Evolutionary conservation across 768 basidiomycete genomes (phyloP), one percentile per base, ranked within the genome.

Genomic region (Phylloporus sp.): DNA sequence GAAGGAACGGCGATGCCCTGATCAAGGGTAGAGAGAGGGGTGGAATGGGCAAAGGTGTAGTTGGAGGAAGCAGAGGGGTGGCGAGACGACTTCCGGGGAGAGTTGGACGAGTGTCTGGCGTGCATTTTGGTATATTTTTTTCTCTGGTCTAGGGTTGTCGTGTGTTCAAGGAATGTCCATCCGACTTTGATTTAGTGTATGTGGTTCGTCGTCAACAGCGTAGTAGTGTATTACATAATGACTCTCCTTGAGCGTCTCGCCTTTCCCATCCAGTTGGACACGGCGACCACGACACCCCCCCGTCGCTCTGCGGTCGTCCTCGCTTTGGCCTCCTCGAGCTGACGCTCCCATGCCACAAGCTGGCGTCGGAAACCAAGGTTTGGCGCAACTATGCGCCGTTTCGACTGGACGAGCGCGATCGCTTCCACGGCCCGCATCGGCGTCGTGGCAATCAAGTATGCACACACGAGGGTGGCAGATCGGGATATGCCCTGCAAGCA

Each of bases 401-500:
- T 75, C 29, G 72, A 64, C 53, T 74, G 74, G 27, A 80, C 76
- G 47, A 76, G 76, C 22, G 64, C 69, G 54, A 87, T 72, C 9
- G 84, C 75, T 46, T 83, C 76, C 21, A 55, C 42, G 10, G 78
- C 71, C 5, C 63, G 61, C 78, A 85, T 81, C 15, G 70, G 66
- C 22, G 69, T 74, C 15, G 71, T 66, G 7, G 73, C 73, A 17
- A 82, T 65, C 34, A 84, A 69, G 65, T 87, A 90, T 43, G 85
- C 88, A 51, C 82, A 81, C 4, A 89, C 80, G 22, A 88, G 76
- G 5, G 84, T 87, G 1, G 87, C 76, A 34, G 84, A 86, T 20
- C 88, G 76, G 55, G 84, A 86, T 48, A 88, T 75, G 33, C 88
- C 88, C 64, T 81, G 79, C 32, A 80, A 64, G 61, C 88, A 90